Conservation (phyloP, 805 yeast species). For the Candida taoyuanica region DNA sequence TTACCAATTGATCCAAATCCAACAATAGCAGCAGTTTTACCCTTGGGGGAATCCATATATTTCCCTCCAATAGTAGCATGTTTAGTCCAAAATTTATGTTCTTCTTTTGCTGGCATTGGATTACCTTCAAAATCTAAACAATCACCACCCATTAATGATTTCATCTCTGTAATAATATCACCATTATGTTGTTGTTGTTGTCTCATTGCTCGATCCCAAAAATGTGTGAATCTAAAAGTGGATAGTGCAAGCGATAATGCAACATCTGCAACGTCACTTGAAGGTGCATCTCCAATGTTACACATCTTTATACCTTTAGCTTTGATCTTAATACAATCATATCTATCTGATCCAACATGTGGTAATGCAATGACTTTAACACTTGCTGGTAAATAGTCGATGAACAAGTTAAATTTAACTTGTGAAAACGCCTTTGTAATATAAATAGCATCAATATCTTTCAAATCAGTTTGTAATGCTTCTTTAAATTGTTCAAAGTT, state of each 20-base stretch:
- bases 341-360: slow-evolving; percentile 57
- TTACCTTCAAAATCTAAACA: slow-evolving; percentile 32
- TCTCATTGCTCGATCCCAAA: slow-evolving; percentile 40
- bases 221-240: slow-evolving; percentile 52
- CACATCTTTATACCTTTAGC: slow-evolving; percentile 50
- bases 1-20: slow-evolving; percentile 79
- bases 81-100: slow-evolving; percentile 34
- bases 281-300: slow-evolving; percentile 55
- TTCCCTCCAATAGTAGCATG: slow-evolving; percentile 45
- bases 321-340: slow-evolving; percentile 40
- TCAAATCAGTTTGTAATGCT: slow-evolving; percentile 32
- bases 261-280: slow-evolving; percentile 67
- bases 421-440: slow-evolving; percentile 43
- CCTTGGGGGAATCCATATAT: slow-evolving; percentile 46
- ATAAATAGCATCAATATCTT: slow-evolving; percentile 47
- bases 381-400: slow-evolving; percentile 41
- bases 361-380: slow-evolving; percentile 49
- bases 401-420: slow-evolving; percentile 40
- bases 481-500: slow-evolving; percentile 38
- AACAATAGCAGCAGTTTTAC: slow-evolving; percentile 55
- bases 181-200: too few relatives aligned
- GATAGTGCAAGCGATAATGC: slow-evolving; percentile 55
- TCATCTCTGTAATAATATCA: slow-evolving; percentile 41
- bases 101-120: slow-evolving; percentile 22
- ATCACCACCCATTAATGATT: slow-evolving; percentile 35